phyloP scores from a whole-genome alignment of 2,329 filamentous ascomycete genomes.

The Diaporthe citrichinensis region DNA sequence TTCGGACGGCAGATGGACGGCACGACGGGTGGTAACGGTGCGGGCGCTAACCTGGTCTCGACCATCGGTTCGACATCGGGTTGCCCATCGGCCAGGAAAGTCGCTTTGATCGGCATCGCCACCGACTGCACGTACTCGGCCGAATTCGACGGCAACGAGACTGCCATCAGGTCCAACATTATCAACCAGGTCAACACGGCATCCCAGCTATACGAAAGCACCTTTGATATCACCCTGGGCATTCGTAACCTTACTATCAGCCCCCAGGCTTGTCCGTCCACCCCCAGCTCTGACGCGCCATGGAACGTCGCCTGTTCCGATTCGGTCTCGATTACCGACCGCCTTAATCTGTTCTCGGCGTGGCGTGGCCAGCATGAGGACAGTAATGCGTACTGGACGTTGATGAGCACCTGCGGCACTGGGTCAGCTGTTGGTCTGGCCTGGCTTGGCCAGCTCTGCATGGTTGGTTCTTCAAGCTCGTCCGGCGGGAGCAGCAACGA shows the following conservation, averaged over 20 bases:
- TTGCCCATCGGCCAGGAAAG: slow-evolving; percentile 90
- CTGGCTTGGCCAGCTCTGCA: slow-evolving; percentile 92
- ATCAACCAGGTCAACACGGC: slow-evolving; percentile 89
- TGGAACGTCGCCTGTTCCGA: slow-evolving; percentile 87
- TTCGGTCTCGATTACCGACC: slow-evolving; percentile 76
- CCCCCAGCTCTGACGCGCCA: slow-evolving; percentile 74
- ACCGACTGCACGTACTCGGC: slow-evolving; percentile 92
- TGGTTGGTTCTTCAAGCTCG: slow-evolving; percentile 68
- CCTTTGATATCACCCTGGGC: slow-evolving; percentile 95
- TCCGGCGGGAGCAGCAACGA: slow-evolving; percentile 69
- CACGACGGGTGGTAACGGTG: slow-evolving; percentile 79
- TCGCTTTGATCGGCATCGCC: slow-evolving; percentile 91
- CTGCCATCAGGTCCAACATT: slow-evolving; percentile 79
- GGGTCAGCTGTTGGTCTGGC: slow-evolving; percentile 89
- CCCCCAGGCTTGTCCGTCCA: slow-evolving; percentile 80
- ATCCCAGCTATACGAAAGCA: slow-evolving; percentile 87
- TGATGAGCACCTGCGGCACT: slow-evolving; percentile 86
- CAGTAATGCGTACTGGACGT: slow-evolving; percentile 92
- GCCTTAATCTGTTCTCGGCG: slow-evolving; percentile 87
- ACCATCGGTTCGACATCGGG: slow-evolving; percentile 88
- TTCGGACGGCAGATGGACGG: slow-evolving; percentile 83
- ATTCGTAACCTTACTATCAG: slow-evolving; percentile 88
- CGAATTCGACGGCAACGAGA: slow-evolving; percentile 71
- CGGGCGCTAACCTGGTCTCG: slow-evolving; percentile 81
- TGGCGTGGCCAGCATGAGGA: slow-evolving; percentile 88